Percentiles rank a stretch among this genome's conserved stretches.
phyloP scores from a whole-genome alignment of 2,329 filamentous ascomycete species.

The Penicillium sp. region DNA sequence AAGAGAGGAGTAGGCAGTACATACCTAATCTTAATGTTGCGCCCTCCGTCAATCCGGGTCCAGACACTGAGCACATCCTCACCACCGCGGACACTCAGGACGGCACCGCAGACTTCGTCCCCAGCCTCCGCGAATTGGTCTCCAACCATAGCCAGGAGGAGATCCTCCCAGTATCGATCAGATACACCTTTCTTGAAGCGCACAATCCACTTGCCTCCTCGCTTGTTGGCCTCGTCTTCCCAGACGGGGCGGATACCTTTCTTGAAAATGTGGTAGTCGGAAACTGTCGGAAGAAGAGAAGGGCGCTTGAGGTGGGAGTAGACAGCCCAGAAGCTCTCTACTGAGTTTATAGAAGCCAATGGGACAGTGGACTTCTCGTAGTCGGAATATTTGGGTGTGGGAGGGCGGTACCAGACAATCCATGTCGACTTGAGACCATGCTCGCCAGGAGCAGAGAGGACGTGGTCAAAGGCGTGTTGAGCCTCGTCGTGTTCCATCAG shows the following conservation, averaged over 20 bases:
- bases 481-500: slow-evolving; percentile 43
- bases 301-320: slow-evolving; percentile 89
- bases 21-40: slow-evolving; percentile 94
- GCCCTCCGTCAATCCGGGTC: slow-evolving; percentile 89
- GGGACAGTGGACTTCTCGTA: slow-evolving; percentile 96
- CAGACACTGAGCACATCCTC: slow-evolving; percentile 98
- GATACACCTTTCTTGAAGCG: slow-evolving; percentile 95
- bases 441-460: slow-evolving; percentile 35
- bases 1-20: slow-evolving; percentile 31
- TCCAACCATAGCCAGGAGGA: slow-evolving; percentile 85
- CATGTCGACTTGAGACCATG: slow-evolving; percentile 80
- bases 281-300: slow-evolving; percentile 83
- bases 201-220: slow-evolving; percentile 96
- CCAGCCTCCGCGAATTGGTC: slow-evolving; percentile 91
- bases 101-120: slow-evolving; percentile 92
- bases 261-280: slow-evolving; percentile 97
- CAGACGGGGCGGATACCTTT: slow-evolving; percentile 95
- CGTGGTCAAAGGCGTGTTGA: slow-evolving; percentile 40
- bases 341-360: slow-evolving; percentile 77
- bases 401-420: slow-evolving; percentile 97
- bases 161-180: slow-evolving; percentile 95
- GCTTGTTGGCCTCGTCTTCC: slow-evolving; percentile 97
- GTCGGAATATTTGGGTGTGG: slow-evolving; percentile 94
- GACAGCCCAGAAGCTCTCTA: slow-evolving; percentile 87
- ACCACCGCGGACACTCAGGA: slow-evolving; percentile 89